These are phyloP conservation scores for Cercospora zeae-maydis DNA, from an alignment of 2,329 filamentous ascomycete genomes.

Conservation along the genomic window DNA sequence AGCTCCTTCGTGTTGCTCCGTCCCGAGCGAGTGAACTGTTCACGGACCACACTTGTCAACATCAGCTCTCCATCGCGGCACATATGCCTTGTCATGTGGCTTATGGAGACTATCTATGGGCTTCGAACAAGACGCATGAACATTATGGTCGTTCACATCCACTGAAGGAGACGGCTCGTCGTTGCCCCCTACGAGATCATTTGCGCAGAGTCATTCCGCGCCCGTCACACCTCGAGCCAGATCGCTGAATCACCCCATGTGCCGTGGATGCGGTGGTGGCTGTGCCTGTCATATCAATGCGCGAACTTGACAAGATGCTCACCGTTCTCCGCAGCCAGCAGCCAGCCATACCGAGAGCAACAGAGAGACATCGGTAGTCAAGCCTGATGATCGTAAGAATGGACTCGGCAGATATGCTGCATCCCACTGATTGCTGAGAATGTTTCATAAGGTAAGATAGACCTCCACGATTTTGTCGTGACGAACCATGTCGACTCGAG, in stretches of 20 bases:
- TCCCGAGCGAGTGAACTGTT: not conserved
- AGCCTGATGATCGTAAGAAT: not conserved
- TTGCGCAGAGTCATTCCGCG: too few relatives aligned
- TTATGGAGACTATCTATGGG: not conserved
- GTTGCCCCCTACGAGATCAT: too few relatives aligned
- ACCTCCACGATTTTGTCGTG: too few relatives aligned
- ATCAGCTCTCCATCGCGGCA: not conserved
- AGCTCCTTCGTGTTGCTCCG: not conserved
- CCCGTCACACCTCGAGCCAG: too few relatives aligned
- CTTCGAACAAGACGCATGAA: not conserved
- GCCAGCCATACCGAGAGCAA: not conserved
- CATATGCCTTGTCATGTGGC: not conserved
- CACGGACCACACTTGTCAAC: not conserved
- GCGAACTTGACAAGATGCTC: too few relatives aligned
- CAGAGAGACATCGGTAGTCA: not conserved
- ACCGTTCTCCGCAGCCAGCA: not conserved
- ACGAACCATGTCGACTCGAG: too few relatives aligned
- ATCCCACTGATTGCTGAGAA: not conserved
- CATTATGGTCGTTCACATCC: not conserved
- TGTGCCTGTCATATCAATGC: too few relatives aligned
- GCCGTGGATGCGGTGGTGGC: too few relatives aligned
- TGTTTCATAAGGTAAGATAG: too few relatives aligned
- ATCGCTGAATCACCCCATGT: too few relatives aligned
- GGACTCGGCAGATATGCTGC: not conserved
- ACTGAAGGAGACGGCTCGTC: not conserved